Conservation (phyloP, 306 rosid genomes). For the Nissolia schottii region DNA sequence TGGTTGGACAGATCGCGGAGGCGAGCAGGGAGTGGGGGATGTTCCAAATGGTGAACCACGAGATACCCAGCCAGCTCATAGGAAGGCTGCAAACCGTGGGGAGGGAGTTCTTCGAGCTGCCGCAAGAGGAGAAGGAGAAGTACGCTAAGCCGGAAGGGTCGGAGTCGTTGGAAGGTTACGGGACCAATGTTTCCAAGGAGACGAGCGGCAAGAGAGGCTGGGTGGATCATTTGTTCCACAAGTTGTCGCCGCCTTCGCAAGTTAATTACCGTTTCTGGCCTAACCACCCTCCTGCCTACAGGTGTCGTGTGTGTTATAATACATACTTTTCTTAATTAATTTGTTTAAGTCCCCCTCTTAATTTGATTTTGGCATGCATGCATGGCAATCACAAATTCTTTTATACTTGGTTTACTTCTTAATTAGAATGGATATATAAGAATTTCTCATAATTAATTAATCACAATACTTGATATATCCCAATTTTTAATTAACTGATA, state of each 20-base stretch:
- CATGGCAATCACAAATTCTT: no score
- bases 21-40: constrained; percentile 57
- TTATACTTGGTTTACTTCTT: no score
- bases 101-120: constrained; percentile 40
- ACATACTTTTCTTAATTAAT: no score
- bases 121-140: constrained; percentile 46
- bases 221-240: constrained; percentile 65
- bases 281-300: constrained; percentile 44
- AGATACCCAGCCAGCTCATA: constrained; percentile 37
- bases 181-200: constrained; percentile 50
- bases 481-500: no score
- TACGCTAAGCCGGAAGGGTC: constrained; percentile 37
- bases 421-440: no score
- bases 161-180: constrained; percentile 43
- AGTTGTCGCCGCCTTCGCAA: constrained; percentile 48
- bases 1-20: constrained; percentile 4
- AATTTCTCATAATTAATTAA: no score
- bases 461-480: no score
- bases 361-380: no score
- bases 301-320: constrained; percentile 29
- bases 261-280: constrained; percentile 51
- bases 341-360: no score
- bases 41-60: constrained; percentile 59
- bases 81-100: constrained; percentile 40
- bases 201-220: constrained; percentile 49